These are phyloP conservation scores for Sanghuangporus sanghuang DNA, from an alignment of 1,284 basidiomycete species.

Conservation along the genomic window DNA sequence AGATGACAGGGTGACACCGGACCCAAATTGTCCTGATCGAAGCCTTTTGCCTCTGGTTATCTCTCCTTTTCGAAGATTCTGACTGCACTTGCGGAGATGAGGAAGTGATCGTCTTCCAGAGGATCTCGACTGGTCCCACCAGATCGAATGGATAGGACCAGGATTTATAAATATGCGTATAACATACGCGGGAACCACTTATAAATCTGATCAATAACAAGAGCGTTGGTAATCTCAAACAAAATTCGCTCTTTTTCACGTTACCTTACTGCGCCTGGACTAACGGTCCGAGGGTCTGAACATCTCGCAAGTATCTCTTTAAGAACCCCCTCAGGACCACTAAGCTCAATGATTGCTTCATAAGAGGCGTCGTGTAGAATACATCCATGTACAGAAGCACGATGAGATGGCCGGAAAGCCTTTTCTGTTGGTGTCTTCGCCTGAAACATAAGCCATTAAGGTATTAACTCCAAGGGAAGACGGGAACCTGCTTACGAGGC, in stretches of 20 bases:
- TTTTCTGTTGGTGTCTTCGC: constrained; percentile 86
- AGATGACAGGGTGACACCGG: constrained; percentile 71
- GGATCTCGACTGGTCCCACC: constrained; percentile 64
- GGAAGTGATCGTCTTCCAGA: constrained; percentile 55
- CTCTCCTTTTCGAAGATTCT: constrained; percentile 23
- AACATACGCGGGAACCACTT: constrained; percentile 50
- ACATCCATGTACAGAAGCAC: constrained; percentile 76
- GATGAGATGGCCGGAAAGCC: constrained; percentile 81
- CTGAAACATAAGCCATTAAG: constrained; percentile 28
- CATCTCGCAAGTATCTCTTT: constrained; percentile 47
- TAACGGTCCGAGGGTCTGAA: constrained; percentile 57
- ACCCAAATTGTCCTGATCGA: constrained; percentile 59
- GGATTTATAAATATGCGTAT: constrained; percentile 60
- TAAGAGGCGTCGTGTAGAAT: constrained; percentile 90
- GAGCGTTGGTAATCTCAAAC: neutral
- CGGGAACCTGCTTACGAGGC: constrained; percentile 46
- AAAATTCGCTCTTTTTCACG: neutral
- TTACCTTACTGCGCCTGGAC: constrained; percentile 55
- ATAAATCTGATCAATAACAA: constrained; percentile 38
- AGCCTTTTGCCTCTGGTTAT: constrained; percentile 16
- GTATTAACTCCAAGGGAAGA: neutral
- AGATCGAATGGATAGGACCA: constrained; percentile 64
- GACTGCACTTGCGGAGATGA: constrained; percentile 16
- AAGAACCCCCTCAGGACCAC: constrained; percentile 54
- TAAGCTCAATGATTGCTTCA: constrained; percentile 67